Base-by-base conservation (phyloP, 2,329 filamentous ascomycete genomes). In the Neofusicoccum ribis region DNA sequence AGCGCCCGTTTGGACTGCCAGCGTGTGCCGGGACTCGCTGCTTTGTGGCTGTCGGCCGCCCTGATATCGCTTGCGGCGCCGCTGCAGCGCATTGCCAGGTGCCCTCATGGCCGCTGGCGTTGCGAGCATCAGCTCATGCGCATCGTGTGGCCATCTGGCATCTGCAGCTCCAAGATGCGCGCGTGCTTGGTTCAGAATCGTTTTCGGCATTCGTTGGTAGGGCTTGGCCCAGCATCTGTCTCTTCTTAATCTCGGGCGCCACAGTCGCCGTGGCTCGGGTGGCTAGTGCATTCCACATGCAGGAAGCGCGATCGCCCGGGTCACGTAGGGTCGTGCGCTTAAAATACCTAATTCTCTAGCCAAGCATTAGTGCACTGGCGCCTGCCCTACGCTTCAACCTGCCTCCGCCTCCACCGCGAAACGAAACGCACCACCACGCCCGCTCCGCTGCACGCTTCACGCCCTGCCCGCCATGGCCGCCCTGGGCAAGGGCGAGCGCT, bases 401-500 rank as follows among this genome's bases (percentile, higher is more conserved):
- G 20, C 54, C 14, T 23, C 54, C 23, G 23, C 54, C 8, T 14
- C 23, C 39, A 12, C 7, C 12, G 27, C 31, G 9, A 60, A 37
- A 20, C 31, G 43, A 46, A 36, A 46, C 41, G 31, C 6, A 31
- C 27, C 27, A 31, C 56, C 15, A 23, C 56, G 23, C 41, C 56
- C 23, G 46, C 20, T 15, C 59, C 64, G 31, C 39, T 39, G 15
- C 49, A 46, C 47, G 6, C 27, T n/a, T 52, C 52, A 47, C 63
- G 8, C 5, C 15, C 20, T 41, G 46, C 23, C 63, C 31, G 41
- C 43, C 66, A 78, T 77, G 76, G 68, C 74, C 80, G 85, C 75
- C 47, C 83, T 81, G 78, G 79, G 81, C 66, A 59, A 58, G 15
- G 88, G 88, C 49, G 84, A 90, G 70, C 82, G 85, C 60, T 88